Evolutionary conservation across 345 rosid genomes (phyloP), one percentile per base, ranked within the genome.

Genomic region (Eucalyptus viminalis): DNA sequence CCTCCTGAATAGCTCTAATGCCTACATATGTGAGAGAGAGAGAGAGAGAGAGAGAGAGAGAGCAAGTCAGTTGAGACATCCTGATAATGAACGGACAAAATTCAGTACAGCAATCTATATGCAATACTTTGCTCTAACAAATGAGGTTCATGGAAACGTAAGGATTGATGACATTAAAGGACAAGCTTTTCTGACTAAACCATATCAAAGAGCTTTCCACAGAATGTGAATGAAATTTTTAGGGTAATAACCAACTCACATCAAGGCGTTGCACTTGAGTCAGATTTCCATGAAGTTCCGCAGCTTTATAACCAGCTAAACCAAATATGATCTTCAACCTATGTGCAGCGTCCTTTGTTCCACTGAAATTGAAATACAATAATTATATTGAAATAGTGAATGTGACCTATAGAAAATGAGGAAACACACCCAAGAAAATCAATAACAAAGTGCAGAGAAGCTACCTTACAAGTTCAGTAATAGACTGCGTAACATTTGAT

Each of bases 281-380:
- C 88, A 97, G 99, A 92, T 98, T 96, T 92, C 99, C 98, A 92
- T 97, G 99, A 92, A 98, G 99, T 95, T 97, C 99, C 53, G 98
- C 97, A 86, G 98, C 99, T 94, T 94, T 94, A 86, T 94, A 93
- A 62, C 98, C 97, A 88, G 95, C 95, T 89, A 98, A 92, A 90
- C 97, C 98, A 89, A 98, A 98, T 89, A 96, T 91, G 93, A 98
- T 97, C 94, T 96, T 98, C 94, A 98, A 93, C 89, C 99, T 95
- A 92, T 97, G 99, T 31, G 99, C 99, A 90, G 98, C 95, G 91
- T 94, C 97, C 94, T 98, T 98, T 40, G 99, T 97, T 89, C 99
- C 99, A 95, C 99, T 97, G 94, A 88, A 88, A 92, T 87, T 50
- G 86, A 88, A 92, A 89, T 80, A 40, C 25, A 44, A 86, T 88